phyloP scores from a whole-genome alignment of 306 rosid species.

The Herpetospermum pedunculosum region DNA sequence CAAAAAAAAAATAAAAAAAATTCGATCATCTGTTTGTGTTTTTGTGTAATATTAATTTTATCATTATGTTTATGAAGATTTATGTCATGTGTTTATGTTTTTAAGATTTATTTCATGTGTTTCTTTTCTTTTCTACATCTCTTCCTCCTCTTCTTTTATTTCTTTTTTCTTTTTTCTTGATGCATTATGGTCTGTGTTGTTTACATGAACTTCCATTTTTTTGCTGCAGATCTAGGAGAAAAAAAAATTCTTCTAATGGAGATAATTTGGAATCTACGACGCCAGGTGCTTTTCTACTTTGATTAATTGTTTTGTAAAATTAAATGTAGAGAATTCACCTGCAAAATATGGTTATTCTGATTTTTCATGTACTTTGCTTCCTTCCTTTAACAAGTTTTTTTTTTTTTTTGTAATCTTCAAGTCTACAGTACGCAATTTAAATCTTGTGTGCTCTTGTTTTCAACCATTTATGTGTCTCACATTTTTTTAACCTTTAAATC shows the following conservation, averaged over 20 bases:
- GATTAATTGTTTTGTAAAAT: background rate
- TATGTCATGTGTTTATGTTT: background rate
- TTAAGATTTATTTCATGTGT: too few species aligned
- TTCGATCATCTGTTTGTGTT: background rate
- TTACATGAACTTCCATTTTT: conserved; percentile 18
- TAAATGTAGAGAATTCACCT: background rate
- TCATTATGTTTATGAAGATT: background rate
- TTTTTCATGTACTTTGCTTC: background rate
- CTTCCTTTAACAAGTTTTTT: background rate
- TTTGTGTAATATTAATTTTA: background rate
- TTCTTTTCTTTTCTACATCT: background rate
- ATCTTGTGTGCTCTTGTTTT: background rate
- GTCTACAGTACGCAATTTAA: background rate
- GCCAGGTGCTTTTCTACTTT: conserved; percentile 37
- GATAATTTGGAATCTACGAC: conserved; percentile 69
- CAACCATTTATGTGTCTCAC: background rate
- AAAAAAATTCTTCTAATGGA: conserved; percentile 76
- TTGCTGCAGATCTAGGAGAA: conserved; percentile 79
- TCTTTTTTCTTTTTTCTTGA: background rate
- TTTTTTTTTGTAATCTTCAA: background rate
- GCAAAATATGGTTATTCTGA: background rate
- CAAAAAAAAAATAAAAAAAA: too few species aligned
- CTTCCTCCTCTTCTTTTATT: background rate
- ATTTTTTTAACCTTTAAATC: background rate
- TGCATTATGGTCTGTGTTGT: conserved; percentile 2